Conservation (phyloP, 2,329 filamentous ascomycete species). For the Trichoderma oligosporum region DNA sequence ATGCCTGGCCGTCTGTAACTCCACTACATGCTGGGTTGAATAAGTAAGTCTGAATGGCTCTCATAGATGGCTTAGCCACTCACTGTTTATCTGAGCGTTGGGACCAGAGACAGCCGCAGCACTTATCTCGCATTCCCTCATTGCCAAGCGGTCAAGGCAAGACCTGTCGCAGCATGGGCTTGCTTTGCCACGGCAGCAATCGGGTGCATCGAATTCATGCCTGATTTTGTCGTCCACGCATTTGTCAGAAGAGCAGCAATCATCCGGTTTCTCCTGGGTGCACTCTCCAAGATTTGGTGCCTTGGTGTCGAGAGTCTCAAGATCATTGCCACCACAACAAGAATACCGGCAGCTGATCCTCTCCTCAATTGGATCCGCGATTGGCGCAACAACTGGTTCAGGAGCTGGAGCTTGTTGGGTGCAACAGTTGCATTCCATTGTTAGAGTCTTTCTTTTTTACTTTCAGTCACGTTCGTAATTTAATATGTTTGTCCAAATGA, state of each 20-base stretch:
- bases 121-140: conserved; percentile 36
- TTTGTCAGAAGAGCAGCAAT: not conserved
- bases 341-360: not conserved
- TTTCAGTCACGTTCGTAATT: no score
- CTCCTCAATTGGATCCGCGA: not conserved
- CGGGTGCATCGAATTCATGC: not conserved
- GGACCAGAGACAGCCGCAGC: not conserved
- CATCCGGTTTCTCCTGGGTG: not conserved
- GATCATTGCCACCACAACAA: not conserved
- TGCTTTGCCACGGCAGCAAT: conserved; percentile 42
- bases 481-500: no score
- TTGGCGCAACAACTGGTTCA: not conserved
- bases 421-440: not conserved
- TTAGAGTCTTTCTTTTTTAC: not conserved
- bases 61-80: conserved; percentile 13
- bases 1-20: conserved; percentile 33
- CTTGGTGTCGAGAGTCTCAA: not conserved
- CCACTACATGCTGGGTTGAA: conserved; percentile 1
- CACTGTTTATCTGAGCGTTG: not conserved
- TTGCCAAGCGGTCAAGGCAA: conserved; percentile 43
- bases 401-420: not conserved
- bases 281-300: not conserved
- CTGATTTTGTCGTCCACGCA: not conserved
- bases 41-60: conserved; percentile 17
- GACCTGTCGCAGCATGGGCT: conserved; percentile 41